Evolutionary conservation across 2,329 filamentous ascomycete species (phyloP), one percentile per base, ranked within the genome.

Genomic region (Emmonsia crescens): DNA sequence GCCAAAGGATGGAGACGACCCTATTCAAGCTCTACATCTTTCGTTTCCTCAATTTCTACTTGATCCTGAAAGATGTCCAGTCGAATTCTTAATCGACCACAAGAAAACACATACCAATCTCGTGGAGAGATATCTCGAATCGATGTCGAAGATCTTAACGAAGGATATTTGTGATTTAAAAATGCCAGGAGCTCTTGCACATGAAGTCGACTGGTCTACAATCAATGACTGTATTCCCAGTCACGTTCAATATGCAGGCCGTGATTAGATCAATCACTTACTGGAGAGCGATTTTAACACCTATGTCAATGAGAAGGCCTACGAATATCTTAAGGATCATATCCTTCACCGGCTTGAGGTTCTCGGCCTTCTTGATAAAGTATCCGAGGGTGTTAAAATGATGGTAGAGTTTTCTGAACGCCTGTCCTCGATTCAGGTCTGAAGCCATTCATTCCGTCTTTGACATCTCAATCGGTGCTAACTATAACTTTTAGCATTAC

Each of bases 21-120:
- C 63, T 24, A 61, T 66, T 36, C 49, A 62, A 31, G 48, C 67
- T 2, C 60, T 67, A 36, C 66, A 68, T 60, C 64, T 65, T 62
- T 71, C 67, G 52, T 72, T 71, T 62, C 64, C 66, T 21, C 67
- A 72, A 59, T 71, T 69, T 31, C 66, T 72, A 10, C 66, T 70
- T 38, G 55, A 67, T 31, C 27, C 16, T 9, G 46, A 65, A 49
- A 21, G 52, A 55, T 55, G 33, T 40, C 52, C 52, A 21, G 69
- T 64, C 64, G 60, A 60, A 27, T 69, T 72, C 68, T 65, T 68
- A 66, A 67, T 71, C 62, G 60, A 75, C 52, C 66, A 72, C 64
- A 69, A 66, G 60, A 40, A 61, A 14, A 66, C 68, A 58, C 69
- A 75, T 57, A 29, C 66, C 59, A 63, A 63, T 42, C 62, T 75